Evolutionary conservation across 345 rosid species (phyloP), one percentile per base, ranked within the genome.

Genomic region (Brassica nigra): DNA sequence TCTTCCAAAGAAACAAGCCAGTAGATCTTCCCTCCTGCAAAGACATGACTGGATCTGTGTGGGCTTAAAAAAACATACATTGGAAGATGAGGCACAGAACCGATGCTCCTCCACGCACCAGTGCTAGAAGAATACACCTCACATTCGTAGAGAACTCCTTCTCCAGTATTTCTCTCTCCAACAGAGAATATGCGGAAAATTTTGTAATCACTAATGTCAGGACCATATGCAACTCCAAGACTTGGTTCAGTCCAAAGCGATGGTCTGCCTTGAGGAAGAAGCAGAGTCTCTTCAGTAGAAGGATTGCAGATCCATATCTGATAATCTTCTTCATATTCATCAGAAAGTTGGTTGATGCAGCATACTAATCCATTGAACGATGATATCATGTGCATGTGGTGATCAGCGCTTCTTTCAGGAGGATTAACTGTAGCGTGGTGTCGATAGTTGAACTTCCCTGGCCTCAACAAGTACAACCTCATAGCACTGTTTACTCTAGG

Each of bases 41-140:
- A 82, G 23, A 79, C 72, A 59, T 76, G 81, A 66, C 11, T 18
- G 12, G 64, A 82, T 34, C 8, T 62, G 47, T 4, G 55, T 16
- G 78, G 78, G 5, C 61, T 8, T 8, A 16, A 1, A 31, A 1
- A 5, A 44, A 9, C 9, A 36, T 20, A 2, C 85, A 73, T 80
- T 4, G 83, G 84, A 81, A 6, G 16, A 4, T 37, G 36, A 62
- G 82, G 83, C 42, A 76, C 82, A 4, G 1, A 36, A 27, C 87
- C 87, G 15, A 82, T 76, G 28, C 65, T 55, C 70, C 75, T 61
- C 87, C 85, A 85, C 18, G 66, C 78, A 39, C 85, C 69, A 9
- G 66, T 69, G 58, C 18, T 79, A 3, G 87, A 84, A 7, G 82
- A 79, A 76, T 73, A 85, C 27, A 85, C 77, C 72, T 82, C 87